These are phyloP conservation scores for Helicocarpus griseus DNA, from an alignment of 2,329 filamentous ascomycete species.

Conservation along the genomic window DNA sequence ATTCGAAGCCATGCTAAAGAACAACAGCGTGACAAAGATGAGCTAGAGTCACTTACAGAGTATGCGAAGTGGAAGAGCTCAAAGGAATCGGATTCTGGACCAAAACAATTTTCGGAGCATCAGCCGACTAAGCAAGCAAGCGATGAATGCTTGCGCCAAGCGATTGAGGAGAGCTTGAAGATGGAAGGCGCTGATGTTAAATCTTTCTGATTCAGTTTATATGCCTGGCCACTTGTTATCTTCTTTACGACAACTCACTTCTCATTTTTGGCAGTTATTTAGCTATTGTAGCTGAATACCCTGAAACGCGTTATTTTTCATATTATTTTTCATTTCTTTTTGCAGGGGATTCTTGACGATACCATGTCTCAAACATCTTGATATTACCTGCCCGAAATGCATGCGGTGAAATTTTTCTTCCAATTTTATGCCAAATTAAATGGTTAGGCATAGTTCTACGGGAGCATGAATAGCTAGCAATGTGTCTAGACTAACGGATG, in stretches of 20 bases:
- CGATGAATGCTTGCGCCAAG: not conserved
- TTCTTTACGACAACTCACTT: not conserved
- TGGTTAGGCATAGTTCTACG: not conserved
- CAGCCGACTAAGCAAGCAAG: not conserved
- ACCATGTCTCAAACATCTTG: too few species aligned
- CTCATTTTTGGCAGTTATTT: not conserved
- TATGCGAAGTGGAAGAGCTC: slow-evolving; percentile 70
- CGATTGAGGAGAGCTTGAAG: not conserved
- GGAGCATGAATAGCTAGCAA: not conserved
- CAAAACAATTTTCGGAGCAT: not conserved
- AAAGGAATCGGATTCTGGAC: slow-evolving; percentile 5
- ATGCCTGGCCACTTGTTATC: not conserved
- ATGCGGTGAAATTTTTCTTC: too few species aligned
- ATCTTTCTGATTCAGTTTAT: not conserved
- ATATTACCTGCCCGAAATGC: too few species aligned
- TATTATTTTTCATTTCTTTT: too few species aligned
- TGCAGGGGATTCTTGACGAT: too few species aligned
- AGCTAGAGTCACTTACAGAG: slow-evolving; percentile 66
- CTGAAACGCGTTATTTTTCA: too few species aligned
- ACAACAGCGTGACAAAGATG: slow-evolving; percentile 40
- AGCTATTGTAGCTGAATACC: too few species aligned
- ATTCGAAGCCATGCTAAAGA: slow-evolving; percentile 29
- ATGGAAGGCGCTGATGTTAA: not conserved
- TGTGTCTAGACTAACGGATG: not conserved
- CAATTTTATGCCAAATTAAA: not conserved